A percentile compares a stretch with the other conserved stretches of the same genome.
These are phyloP conservation scores for Oryza rufipogon DNA, from an alignment of 176 grass and related monocot species.

Conservation along the genomic window DNA sequence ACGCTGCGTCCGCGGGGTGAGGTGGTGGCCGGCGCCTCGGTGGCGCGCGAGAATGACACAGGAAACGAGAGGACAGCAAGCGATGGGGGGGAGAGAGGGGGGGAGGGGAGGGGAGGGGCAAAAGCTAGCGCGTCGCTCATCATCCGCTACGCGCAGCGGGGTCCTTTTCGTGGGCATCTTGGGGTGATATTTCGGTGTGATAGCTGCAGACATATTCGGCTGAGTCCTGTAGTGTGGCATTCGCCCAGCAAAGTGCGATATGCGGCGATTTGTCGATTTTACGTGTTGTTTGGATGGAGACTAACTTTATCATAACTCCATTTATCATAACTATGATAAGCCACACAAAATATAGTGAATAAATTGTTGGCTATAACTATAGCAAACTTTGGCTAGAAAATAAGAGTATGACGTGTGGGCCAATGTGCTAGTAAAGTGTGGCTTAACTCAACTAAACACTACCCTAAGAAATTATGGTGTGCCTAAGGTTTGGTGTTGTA, in stretches of 20 bases:
- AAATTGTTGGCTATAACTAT: too few relatives aligned
- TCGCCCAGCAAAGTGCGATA: not conserved
- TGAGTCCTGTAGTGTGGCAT: not conserved
- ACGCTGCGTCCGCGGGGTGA: not conserved
- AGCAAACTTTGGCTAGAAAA: too few relatives aligned
- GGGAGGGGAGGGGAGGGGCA: too few relatives aligned
- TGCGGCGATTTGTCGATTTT: not conserved
- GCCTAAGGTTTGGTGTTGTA: too few relatives aligned
- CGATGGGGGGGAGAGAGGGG: not conserved
- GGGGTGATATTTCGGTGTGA: conserved; percentile 4
- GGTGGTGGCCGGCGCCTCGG: not conserved
- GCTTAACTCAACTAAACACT: too few relatives aligned
- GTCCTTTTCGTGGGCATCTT: conserved; percentile 33
- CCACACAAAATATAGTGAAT: too few relatives aligned
- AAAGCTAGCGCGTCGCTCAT: conserved; percentile 9
- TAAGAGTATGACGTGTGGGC: too few relatives aligned
- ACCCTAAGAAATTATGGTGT: too few relatives aligned
- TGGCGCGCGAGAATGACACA: conserved; percentile 27
- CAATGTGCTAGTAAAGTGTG: too few relatives aligned
- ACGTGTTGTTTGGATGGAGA: too few relatives aligned
- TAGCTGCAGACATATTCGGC: conserved; percentile 26
- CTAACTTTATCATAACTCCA: too few relatives aligned
- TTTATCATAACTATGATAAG: too few relatives aligned
- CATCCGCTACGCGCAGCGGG: not conserved
- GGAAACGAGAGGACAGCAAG: not conserved